A percentile compares a stretch with the other conserved stretches of the same genome.
Conservation (phyloP, 768 basidiomycete species). For the Psilocybe subaeruginosa region DNA sequence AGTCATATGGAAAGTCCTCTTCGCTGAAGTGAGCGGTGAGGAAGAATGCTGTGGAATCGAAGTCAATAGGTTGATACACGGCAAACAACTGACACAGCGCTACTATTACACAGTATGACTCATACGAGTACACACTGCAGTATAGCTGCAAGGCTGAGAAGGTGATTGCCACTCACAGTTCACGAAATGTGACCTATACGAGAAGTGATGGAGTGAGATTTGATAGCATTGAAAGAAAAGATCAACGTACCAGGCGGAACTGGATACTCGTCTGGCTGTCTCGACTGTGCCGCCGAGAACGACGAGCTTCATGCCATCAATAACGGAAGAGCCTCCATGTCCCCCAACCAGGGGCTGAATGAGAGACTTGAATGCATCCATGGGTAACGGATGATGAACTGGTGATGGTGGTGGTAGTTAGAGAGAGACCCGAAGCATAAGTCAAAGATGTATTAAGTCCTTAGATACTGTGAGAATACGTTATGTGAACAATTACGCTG, state of each 20-base stretch:
- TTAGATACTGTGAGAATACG: conserved; percentile 14
- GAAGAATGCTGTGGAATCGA: conserved; percentile 65
- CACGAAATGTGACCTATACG: conserved; percentile 75
- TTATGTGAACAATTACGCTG: conserved; percentile 9
- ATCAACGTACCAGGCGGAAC: conserved; percentile 74
- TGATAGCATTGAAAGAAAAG: not conserved
- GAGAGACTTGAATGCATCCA: conserved; percentile 84
- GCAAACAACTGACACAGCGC: not conserved
- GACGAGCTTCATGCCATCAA: conserved; percentile 90
- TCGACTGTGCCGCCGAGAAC: conserved; percentile 88
- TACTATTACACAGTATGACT: conserved; percentile 14
- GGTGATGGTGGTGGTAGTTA: conserved; percentile 10
- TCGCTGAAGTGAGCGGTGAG: conserved; percentile 89
- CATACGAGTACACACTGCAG: conserved; percentile 8
- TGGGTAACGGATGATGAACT: conserved; percentile 25
- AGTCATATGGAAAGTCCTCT: conserved; percentile 90
- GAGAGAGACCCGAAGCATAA: not conserved
- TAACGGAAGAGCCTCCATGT: conserved; percentile 74
- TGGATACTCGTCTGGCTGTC: conserved; percentile 80
- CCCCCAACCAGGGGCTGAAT: conserved; percentile 80
- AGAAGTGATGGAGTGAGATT: not conserved
- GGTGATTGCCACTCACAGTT: conserved; percentile 63
- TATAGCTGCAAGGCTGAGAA: not conserved
- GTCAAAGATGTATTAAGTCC: conserved; percentile 6
- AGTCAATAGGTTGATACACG: conserved; percentile 12